Conservation (phyloP, 2,329 filamentous ascomycete species). For the Colletotrichum sp. region DNA sequence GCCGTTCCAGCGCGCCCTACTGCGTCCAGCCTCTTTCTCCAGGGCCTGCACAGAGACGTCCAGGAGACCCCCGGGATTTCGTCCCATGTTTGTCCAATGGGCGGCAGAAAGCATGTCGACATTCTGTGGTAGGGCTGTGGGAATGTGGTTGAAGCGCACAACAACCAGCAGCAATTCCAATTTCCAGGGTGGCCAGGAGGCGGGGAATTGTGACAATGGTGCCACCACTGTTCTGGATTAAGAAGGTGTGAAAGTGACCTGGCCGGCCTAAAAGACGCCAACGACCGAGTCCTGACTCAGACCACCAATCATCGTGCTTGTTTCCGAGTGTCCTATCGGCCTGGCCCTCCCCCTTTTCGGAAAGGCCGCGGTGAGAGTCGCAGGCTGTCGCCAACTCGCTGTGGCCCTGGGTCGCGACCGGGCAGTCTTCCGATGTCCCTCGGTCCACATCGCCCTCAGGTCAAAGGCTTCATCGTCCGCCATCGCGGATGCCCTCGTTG, state of each 20-base stretch:
- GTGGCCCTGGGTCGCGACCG: not conserved
- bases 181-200: slow-evolving; percentile 18
- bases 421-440: not conserved
- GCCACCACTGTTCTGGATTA: slow-evolving; percentile 23
- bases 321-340: slow-evolving; percentile 2
- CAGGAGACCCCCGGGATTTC: slow-evolving; percentile 3
- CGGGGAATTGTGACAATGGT: slow-evolving; percentile 17
- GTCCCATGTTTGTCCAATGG: slow-evolving; percentile 1
- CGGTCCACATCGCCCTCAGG: not conserved
- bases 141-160: not conserved
- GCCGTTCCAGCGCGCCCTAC: not conserved
- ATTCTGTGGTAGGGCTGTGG: slow-evolving; percentile 7
- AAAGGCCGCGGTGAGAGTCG: slow-evolving; percentile 15
- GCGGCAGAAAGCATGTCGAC: slow-evolving; percentile 2
- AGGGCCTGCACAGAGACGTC: not conserved
- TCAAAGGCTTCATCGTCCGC: not conserved
- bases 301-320: slow-evolving; percentile 14
- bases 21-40: slow-evolving; percentile 1
- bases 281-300: slow-evolving; percentile 19
- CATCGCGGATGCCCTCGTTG: not conserved
- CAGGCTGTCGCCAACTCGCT: not conserved
- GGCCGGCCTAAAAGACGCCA: slow-evolving; percentile 19
- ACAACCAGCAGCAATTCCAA: slow-evolving; percentile 13
- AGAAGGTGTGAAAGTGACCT: slow-evolving; percentile 18
- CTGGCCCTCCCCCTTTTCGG: slow-evolving; percentile 18